These are phyloP conservation scores for Ceratocystis cubensis DNA, from an alignment of 2,329 filamentous ascomycete species.

Conservation along the genomic window DNA sequence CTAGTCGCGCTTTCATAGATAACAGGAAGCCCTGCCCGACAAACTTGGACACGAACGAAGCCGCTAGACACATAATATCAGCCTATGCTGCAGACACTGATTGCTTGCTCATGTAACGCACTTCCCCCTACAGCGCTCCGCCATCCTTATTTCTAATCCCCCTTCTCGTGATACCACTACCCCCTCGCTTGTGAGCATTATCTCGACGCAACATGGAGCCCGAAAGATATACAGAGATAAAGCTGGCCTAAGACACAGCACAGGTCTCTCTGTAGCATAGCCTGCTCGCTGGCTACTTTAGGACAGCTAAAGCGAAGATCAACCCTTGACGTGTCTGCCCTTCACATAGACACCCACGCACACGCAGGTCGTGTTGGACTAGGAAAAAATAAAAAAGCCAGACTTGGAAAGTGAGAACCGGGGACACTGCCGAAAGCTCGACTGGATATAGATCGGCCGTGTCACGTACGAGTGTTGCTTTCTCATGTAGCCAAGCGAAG, in stretches of 20 bases:
- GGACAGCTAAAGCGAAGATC: too few relatives aligned
- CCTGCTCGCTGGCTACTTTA: too few relatives aligned
- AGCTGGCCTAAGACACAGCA: background rate
- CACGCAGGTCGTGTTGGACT: too few relatives aligned
- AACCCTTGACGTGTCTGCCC: too few relatives aligned
- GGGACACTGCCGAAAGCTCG: background rate
- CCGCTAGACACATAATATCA: background rate
- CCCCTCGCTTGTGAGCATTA: background rate
- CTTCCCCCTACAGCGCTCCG: background rate
- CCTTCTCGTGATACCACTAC: background rate
- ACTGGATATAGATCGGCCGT: background rate
- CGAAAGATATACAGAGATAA: background rate
- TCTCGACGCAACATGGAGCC: background rate
- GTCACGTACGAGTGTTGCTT: background rate
- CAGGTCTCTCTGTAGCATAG: too few relatives aligned
- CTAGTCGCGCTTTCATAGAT: background rate
- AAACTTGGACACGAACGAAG: background rate
- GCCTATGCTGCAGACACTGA: background rate
- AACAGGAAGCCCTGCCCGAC: background rate
- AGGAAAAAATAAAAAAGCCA: background rate
- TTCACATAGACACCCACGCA: too few relatives aligned
- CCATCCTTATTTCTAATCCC: background rate
- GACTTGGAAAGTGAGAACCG: background rate
- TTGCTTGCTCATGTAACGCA: background rate
- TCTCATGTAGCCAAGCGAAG: background rate